phyloP scores from a whole-genome alignment of 192 early-diverging fungal species.

The Rhizophagus sp. region DNA sequence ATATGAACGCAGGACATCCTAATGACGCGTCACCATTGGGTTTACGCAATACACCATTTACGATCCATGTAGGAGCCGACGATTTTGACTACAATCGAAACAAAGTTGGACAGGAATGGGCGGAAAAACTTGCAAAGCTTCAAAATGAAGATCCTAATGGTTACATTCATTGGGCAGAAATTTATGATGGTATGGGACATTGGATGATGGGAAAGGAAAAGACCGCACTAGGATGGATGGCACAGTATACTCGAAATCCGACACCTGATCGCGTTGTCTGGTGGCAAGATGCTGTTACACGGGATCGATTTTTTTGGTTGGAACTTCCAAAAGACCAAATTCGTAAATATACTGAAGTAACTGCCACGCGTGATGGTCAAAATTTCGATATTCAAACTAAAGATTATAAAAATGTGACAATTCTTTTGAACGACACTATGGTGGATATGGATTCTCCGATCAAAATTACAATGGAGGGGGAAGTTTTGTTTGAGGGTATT shows the following conservation, averaged over 20 bases:
- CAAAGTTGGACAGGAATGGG: not conserved
- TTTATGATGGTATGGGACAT: not conserved
- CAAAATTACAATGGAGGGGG: not conserved
- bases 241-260: not conserved
- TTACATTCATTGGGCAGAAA: not conserved
- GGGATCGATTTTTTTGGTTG: not conserved
- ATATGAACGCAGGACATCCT: conserved; percentile 2
- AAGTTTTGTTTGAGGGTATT: conserved; percentile 4
- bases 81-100: not conserved
- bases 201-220: not conserved
- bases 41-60: not conserved
- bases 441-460: not conserved
- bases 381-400: not conserved
- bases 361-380: conserved; percentile 3
- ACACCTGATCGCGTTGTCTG: not conserved
- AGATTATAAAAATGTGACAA: not conserved
- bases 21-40: conserved; percentile 5
- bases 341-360: not conserved
- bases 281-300: not conserved
- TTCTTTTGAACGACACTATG: conserved; percentile 5
- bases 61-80: not conserved
- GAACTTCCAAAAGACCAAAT: not conserved
- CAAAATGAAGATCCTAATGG: not conserved
- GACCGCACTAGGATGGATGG: not conserved
- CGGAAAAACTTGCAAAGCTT: not conserved